Conservation (phyloP, 768 basidiomycete genomes). For the Heimioporus sp. region DNA sequence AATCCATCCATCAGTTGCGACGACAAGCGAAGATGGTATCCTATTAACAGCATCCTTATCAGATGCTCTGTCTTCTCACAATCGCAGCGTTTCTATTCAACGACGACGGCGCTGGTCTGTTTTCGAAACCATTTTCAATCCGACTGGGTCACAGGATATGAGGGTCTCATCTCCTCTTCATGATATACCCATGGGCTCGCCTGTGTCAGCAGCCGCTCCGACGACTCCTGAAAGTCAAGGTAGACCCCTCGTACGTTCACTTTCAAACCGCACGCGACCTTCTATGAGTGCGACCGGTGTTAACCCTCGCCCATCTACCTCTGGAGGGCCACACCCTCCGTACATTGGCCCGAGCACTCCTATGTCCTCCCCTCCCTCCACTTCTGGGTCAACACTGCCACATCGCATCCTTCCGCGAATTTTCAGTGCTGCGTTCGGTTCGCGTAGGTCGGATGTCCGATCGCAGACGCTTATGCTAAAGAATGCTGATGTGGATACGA, state of each 20-base stretch:
- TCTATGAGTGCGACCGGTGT: conserved; percentile 12
- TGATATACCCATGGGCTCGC: conserved; percentile 17
- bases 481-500: conserved; percentile 40
- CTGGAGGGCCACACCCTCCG: conserved; percentile 28
- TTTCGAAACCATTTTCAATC: conserved; percentile 46
- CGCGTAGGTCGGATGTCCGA: conserved; percentile 59
- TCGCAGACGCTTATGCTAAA: conserved; percentile 34
- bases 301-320: conserved; percentile 34
- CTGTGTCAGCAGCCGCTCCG: conserved; percentile 16
- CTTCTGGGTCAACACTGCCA: conserved; percentile 37
- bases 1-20: conserved; percentile 44
- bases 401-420: conserved; percentile 72
- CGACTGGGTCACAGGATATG: conserved; percentile 22
- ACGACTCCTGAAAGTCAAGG: conserved; percentile 16
- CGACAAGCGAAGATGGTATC: conserved; percentile 41
- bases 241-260: conserved; percentile 25
- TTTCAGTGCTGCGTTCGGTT: conserved; percentile 59
- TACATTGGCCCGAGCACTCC: conserved; percentile 17
- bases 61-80: conserved; percentile 37
- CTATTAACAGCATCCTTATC: conserved; percentile 47
- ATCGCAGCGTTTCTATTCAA: conserved; percentile 30
- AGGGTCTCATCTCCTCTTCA: conserved; percentile 27
- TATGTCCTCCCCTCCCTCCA: conserved; percentile 26
- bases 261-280: conserved; percentile 20
- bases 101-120: conserved; percentile 73